These are phyloP conservation scores for Tylopilus sp. DNA, from an alignment of 1,284 basidiomycete genomes.

Conservation along the genomic window DNA sequence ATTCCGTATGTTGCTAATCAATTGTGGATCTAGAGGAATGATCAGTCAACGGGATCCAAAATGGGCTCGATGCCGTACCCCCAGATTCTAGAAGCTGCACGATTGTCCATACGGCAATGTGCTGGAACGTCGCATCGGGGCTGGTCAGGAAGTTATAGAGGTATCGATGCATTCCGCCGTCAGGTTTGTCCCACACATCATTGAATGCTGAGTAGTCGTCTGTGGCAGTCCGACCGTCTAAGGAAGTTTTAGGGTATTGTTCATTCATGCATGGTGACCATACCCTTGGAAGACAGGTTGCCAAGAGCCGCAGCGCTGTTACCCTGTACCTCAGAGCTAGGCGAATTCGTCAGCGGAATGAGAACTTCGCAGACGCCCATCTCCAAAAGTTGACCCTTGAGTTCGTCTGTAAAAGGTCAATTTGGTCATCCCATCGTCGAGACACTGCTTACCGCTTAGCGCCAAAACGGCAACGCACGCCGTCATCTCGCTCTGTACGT, in stretches of 20 bases:
- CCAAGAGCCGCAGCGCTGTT: slow-evolving; percentile 97
- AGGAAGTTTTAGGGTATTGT: neutral
- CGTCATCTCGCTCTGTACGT: slow-evolving; percentile 99
- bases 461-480: slow-evolving; percentile 96
- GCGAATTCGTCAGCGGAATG: slow-evolving; percentile 93
- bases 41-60: slow-evolving; percentile 1
- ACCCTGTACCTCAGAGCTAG: slow-evolving; percentile 96
- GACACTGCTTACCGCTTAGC: slow-evolving; percentile 65
- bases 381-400: slow-evolving; percentile 92
- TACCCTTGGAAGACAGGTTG: slow-evolving; percentile 94
- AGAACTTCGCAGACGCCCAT: slow-evolving; percentile 98
- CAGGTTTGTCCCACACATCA: slow-evolving; percentile 96
- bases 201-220: slow-evolving; percentile 99
- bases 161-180: slow-evolving; percentile 95
- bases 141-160: slow-evolving; percentile 92
- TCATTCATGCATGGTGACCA: slow-evolving; percentile 11
- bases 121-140: slow-evolving; percentile 98
- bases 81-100: slow-evolving; percentile 95
- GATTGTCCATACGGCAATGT: slow-evolving; percentile 99
- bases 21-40: slow-evolving; percentile 66
- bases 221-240: slow-evolving; percentile 70
- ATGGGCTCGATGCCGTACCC: slow-evolving; percentile 42
- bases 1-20: slow-evolving; percentile 83
- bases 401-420: slow-evolving; percentile 60
- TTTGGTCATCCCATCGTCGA: slow-evolving; percentile 2